phyloP scores from a whole-genome alignment of 1,284 basidiomycete genomes.

The Mycena sp. region DNA sequence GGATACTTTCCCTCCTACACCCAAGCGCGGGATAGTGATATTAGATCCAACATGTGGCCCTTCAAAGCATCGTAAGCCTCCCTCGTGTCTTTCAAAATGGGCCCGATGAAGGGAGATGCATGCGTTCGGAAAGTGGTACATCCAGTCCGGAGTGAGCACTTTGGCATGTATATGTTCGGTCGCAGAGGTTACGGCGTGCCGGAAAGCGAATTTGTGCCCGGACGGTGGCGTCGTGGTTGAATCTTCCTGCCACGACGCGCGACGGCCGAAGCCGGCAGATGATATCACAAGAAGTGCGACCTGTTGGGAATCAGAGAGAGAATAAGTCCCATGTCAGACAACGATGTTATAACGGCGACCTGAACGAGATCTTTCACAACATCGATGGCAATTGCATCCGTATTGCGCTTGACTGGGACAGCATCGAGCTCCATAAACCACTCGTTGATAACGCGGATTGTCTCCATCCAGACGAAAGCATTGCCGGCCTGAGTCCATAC shows the following conservation, averaged over 20 bases:
- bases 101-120: constrained; percentile 49
- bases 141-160: constrained; percentile 43
- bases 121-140: constrained; percentile 39
- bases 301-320: constrained; percentile 33
- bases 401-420: constrained; percentile 13
- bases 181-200: constrained; percentile 43
- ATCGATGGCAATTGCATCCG: constrained; percentile 38
- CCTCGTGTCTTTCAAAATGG: constrained; percentile 37
- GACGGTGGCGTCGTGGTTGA: constrained; percentile 37
- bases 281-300: constrained; percentile 51
- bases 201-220: constrained; percentile 45
- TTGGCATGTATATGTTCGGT: constrained; percentile 43
- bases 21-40: constrained; percentile 46
- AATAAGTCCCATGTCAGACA: too few species aligned
- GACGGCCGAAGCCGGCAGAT: constrained; percentile 53
- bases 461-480: constrained; percentile 54
- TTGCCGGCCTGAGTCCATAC: constrained; percentile 58
- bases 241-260: constrained; percentile 44
- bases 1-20: constrained; percentile 39
- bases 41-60: constrained; percentile 50
- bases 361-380: constrained; percentile 40
- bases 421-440: constrained; percentile 54
- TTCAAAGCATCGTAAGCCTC: constrained; percentile 47
- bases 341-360: too few species aligned
- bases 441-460: constrained; percentile 50